Percentiles rank a stretch among this genome's conserved stretches.
Conservation (phyloP, 2,329 filamentous ascomycete genomes). For the Colletotrichum falcatum region DNA sequence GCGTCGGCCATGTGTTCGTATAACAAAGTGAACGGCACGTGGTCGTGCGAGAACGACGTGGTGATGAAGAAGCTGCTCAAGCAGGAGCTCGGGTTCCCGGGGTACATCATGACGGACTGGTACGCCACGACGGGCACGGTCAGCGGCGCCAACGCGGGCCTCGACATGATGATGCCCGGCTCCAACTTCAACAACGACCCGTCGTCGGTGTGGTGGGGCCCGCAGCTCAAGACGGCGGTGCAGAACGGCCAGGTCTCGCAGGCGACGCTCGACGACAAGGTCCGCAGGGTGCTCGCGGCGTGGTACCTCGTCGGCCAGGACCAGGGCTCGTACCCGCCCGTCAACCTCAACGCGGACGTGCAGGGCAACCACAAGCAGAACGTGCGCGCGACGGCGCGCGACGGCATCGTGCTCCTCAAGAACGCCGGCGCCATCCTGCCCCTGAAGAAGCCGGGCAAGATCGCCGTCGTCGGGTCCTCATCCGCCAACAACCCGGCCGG, state of each 20-base stretch:
- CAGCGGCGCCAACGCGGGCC: conserved; percentile 72
- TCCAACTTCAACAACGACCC: conserved; percentile 62
- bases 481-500: conserved; percentile 70
- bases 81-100: conserved; percentile 80
- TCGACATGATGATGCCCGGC: conserved; percentile 89
- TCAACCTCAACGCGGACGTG: conserved; percentile 66
- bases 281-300: conserved; percentile 70
- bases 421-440: conserved; percentile 70
- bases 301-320: conserved; percentile 71
- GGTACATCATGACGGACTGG: conserved; percentile 74
- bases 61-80: conserved; percentile 74
- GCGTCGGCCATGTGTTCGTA: conserved; percentile 80
- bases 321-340: conserved; percentile 58
- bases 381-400: conserved; percentile 65
- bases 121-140: conserved; percentile 80
- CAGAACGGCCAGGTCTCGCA: conserved; percentile 68
- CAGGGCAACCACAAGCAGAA: conserved; percentile 72
- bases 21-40: conserved; percentile 77
- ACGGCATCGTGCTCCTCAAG: conserved; percentile 76
- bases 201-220: conserved; percentile 63
- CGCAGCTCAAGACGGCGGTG: conserved; percentile 64
- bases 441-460: conserved; percentile 62
- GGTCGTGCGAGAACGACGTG: conserved; percentile 73
- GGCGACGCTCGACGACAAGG: conserved; percentile 75
- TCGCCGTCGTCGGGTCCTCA: conserved; percentile 73